Evolutionary conservation across 2,329 filamentous ascomycete species (phyloP).

Genomic region (Talaromyces rugulosus): DNA sequence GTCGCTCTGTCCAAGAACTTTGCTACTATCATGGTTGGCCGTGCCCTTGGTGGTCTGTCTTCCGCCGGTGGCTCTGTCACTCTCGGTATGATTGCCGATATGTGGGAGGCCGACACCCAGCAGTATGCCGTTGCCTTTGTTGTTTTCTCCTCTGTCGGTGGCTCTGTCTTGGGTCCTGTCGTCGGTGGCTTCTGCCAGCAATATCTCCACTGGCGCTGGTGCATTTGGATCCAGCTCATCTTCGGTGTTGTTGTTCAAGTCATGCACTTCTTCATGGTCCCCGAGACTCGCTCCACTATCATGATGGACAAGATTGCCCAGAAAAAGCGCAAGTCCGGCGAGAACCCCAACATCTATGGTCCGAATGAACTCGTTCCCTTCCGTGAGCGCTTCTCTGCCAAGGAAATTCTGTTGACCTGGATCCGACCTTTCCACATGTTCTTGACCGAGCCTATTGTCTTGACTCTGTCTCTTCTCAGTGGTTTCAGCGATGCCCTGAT

Average conservation of each 20-base stretch:
- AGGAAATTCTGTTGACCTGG: constrained; percentile 57
- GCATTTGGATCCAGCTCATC: constrained; percentile 81
- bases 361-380: constrained; percentile 66
- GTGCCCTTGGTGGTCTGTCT: constrained; percentile 64
- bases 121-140: constrained; percentile 73
- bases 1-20: constrained; percentile 72
- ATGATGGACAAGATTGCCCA: constrained; percentile 78
- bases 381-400: constrained; percentile 54
- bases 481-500: constrained; percentile 64
- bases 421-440: constrained; percentile 62
- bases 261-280: constrained; percentile 65
- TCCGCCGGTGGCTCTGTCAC: constrained; percentile 71
- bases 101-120: constrained; percentile 67
- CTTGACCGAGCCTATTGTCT: constrained; percentile 61
- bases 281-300: constrained; percentile 72
- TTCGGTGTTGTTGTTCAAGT: constrained; percentile 67
- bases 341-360: constrained; percentile 61
- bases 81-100: constrained; percentile 69
- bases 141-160: constrained; percentile 75
- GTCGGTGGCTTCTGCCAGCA: constrained; percentile 72
- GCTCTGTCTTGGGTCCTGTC: constrained; percentile 71
- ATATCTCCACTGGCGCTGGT: constrained; percentile 67
- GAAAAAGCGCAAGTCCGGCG: constrained; percentile 60
- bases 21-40: constrained; percentile 64
- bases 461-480: constrained; percentile 56